These are phyloP conservation scores for Tolypocladium nubicola DNA, from an alignment of 2,329 filamentous ascomycete species.

Conservation along the genomic window DNA sequence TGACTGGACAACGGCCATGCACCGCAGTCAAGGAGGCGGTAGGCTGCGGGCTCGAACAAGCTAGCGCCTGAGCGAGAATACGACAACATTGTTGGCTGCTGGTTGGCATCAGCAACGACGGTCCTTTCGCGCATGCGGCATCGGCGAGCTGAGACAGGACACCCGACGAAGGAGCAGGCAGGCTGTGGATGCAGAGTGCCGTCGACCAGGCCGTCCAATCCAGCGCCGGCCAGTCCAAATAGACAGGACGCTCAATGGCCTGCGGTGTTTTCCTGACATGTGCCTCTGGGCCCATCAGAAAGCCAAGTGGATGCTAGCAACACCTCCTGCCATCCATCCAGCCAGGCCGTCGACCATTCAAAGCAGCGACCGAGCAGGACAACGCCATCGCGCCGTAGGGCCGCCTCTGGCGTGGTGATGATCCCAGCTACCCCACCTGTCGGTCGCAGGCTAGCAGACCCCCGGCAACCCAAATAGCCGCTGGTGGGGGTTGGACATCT, in stretches of 20 bases:
- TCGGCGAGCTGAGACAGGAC: neutral
- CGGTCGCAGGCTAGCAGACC: conserved; percentile 5
- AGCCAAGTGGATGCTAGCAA: neutral
- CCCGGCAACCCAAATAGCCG: conserved; percentile 5
- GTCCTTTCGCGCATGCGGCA: neutral
- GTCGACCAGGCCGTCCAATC: neutral
- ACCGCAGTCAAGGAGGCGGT: neutral
- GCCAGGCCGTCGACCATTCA: neutral
- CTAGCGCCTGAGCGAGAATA: neutral
- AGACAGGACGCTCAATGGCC: neutral
- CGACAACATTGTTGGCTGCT: neutral
- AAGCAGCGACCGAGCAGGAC: neutral
- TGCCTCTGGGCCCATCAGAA: conserved; percentile 3
- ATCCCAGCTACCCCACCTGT: conserved; percentile 8
- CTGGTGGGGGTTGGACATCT: conserved; percentile 1
- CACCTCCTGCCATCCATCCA: neutral
- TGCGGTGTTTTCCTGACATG: conserved; percentile 14
- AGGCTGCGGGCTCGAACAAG: neutral
- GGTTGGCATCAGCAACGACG: neutral
- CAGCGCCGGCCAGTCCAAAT: neutral
- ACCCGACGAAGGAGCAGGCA: neutral
- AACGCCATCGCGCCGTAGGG: neutral
- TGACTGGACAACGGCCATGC: neutral
- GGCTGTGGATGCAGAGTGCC: neutral
- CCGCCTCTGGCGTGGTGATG: neutral